phyloP scores from a whole-genome alignment of 306 rosid species.

The Vigna unguiculata region DNA sequence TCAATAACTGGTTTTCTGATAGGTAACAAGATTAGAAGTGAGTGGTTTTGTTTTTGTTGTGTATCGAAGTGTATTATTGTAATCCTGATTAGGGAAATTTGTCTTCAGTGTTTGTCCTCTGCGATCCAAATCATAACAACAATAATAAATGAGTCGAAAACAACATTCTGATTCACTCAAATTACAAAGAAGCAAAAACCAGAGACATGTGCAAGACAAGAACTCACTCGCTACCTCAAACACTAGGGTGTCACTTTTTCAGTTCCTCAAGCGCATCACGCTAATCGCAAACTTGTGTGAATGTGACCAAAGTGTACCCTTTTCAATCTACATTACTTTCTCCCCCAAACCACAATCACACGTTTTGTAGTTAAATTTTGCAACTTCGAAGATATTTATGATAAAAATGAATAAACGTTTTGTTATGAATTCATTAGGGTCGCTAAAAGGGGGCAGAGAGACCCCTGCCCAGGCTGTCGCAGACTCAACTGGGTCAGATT shows the following conservation, averaged over 20 bases:
- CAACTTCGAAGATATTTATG: too few relatives aligned
- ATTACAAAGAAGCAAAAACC: slow-evolving; percentile 29
- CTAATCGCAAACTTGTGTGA: background rate
- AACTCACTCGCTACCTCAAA: slow-evolving; percentile 1
- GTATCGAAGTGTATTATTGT: background rate
- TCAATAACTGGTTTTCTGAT: too few relatives aligned
- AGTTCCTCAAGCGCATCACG: slow-evolving; percentile 7
- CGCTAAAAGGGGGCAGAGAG: slow-evolving; percentile 48
- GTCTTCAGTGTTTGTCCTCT: background rate
- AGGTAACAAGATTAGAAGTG: too few relatives aligned
- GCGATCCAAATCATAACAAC: background rate
- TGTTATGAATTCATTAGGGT: slow-evolving; percentile 37
- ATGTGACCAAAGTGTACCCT: slow-evolving; percentile 30
- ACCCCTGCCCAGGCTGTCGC: slow-evolving; percentile 71
- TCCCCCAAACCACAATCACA: too few relatives aligned
- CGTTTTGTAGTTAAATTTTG: too few relatives aligned
- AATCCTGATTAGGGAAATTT: background rate
- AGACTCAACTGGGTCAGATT: slow-evolving; percentile 55
- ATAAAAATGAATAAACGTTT: slow-evolving; percentile 7
- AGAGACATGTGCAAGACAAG: slow-evolving; percentile 42
- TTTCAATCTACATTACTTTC: too few relatives aligned
- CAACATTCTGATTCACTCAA: slow-evolving; percentile 16
- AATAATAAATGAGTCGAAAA: slow-evolving; percentile 35
- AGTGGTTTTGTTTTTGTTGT: background rate
- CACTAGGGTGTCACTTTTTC: slow-evolving; percentile 23